Conservation (phyloP, 2,329 filamentous ascomycete genomes). For the Exophiala sp. region DNA sequence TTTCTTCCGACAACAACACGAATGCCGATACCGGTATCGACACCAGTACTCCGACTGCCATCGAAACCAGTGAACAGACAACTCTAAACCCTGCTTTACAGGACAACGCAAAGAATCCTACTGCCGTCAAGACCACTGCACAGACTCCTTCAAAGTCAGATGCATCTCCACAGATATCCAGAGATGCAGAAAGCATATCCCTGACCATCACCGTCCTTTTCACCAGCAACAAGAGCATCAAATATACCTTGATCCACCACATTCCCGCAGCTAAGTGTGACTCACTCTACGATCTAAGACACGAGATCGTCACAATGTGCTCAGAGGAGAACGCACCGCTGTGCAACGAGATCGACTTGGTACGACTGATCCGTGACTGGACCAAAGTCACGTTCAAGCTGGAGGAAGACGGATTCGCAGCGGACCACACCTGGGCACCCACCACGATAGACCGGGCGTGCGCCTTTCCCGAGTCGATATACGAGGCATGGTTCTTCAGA, state of each 20-base stretch:
- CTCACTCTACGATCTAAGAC: not conserved
- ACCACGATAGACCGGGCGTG: constrained; percentile 1
- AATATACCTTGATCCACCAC: not conserved
- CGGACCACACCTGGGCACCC: constrained; percentile 9
- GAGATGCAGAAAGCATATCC: no score
- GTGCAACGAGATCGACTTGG: not conserved
- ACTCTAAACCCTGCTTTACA: no score
- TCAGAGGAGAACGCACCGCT: not conserved
- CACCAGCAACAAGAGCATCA: not conserved
- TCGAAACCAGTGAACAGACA: no score
- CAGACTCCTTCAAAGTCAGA: no score
- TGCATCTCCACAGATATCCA: no score
- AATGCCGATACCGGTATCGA: no score
- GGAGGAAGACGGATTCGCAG: constrained; percentile 16
- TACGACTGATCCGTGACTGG: not conserved
- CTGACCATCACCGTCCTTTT: no score
- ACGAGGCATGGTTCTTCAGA: constrained; percentile 14
- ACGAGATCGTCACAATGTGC: not conserved
- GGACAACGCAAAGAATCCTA: no score
- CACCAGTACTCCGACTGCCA: no score
- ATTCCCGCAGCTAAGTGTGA: not conserved
- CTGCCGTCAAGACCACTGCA: no score
- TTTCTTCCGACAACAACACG: no score
- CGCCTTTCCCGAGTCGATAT: constrained; percentile 5
- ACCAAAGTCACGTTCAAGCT: constrained; percentile 9